A percentile compares a stretch with the other conserved stretches of the same genome.
Evolutionary conservation across 2,329 filamentous ascomycete species (phyloP).

Genomic region (Trichoderma sp.): DNA sequence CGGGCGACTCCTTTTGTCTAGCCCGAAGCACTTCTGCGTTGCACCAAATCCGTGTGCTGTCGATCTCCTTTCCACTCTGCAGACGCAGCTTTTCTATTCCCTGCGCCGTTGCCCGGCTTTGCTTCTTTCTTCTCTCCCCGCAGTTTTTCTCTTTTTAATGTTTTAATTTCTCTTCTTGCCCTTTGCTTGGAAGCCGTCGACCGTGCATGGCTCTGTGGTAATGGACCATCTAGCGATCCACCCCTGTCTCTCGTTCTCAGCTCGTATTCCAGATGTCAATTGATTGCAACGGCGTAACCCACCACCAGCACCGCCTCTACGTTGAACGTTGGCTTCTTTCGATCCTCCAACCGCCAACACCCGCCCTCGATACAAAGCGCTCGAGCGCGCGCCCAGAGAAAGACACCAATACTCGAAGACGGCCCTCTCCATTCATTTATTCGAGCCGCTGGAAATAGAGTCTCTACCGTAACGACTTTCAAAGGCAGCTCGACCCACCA

Average conservation of each 20-base stretch:
- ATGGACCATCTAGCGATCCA: conserved; percentile 4
- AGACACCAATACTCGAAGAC: not conserved
- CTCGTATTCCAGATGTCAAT: conserved; percentile 15
- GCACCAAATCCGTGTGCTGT: conserved; percentile 12
- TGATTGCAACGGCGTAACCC: conserved; percentile 9
- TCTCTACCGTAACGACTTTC: not conserved
- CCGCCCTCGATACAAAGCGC: not conserved
- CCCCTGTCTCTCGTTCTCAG: conserved; percentile 17
- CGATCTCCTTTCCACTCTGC: conserved; percentile 16
- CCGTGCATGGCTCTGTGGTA: conserved; percentile 18
- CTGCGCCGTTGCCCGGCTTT: conserved; percentile 7
- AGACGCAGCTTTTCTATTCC: not conserved
- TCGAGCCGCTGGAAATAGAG: not conserved
- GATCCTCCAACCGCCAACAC: not conserved
- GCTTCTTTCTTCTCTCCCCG: not conserved
- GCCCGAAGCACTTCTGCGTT: conserved; percentile 9
- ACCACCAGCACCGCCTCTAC: conserved; percentile 11
- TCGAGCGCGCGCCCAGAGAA: not conserved
- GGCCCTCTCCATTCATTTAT: not conserved
- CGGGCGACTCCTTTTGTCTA: conserved; percentile 18
- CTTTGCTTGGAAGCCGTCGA: not conserved
- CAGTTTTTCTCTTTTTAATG: not conserved
- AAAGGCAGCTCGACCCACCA: not conserved
- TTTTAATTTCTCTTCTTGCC: not conserved
- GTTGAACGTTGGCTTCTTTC: not conserved